Evolutionary conservation across 768 basidiomycete genomes (phyloP).

Genomic region (Pleurotus sapidus): DNA sequence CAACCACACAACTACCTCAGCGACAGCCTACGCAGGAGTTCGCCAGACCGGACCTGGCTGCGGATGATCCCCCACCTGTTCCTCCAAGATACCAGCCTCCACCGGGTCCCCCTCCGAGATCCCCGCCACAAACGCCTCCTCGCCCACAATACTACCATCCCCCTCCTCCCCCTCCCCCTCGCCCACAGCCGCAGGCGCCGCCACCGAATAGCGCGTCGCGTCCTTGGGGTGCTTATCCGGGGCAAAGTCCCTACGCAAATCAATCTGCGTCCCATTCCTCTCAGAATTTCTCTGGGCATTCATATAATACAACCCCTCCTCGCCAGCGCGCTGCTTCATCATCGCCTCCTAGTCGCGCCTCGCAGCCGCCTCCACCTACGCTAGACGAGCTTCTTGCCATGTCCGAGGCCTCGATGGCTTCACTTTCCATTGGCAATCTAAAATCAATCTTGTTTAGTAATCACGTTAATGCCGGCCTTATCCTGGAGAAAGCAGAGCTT

Average conservation of each 20-base stretch:
- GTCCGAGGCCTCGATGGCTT: slow-evolving; percentile 49
- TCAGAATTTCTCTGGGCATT: slow-evolving; percentile 14
- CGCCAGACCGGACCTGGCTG: slow-evolving; percentile 62
- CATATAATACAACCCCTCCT: slow-evolving; percentile 17
- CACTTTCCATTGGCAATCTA: slow-evolving; percentile 66
- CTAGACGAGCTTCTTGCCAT: slow-evolving; percentile 70
- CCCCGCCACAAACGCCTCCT: slow-evolving; percentile 11
- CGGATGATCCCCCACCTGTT: slow-evolving; percentile 29
- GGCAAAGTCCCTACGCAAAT: slow-evolving; percentile 4
- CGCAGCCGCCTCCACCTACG: slow-evolving; percentile 47
- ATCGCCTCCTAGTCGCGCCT: slow-evolving; percentile 7
- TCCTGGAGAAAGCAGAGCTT: slow-evolving; percentile 88
- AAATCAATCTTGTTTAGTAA: slow-evolving; percentile 81
- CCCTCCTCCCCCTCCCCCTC: slow-evolving; percentile 16
- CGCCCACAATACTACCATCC: slow-evolving; percentile 17
- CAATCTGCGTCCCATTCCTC: slow-evolving; percentile 19
- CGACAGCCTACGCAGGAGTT: slow-evolving; percentile 29
- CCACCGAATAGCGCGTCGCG: slow-evolving; percentile 12
- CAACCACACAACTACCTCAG: slow-evolving; percentile 22
- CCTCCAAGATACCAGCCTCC: slow-evolving; percentile 12
- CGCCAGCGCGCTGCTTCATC: slow-evolving; percentile 43
- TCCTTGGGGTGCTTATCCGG: slow-evolving; percentile 6
- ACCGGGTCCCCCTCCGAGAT: slow-evolving; percentile 18
- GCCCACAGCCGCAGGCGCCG: slow-evolving; percentile 18
- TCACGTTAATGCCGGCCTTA: slow-evolving; percentile 71